Conservation (phyloP, 345 rosid genomes). For the Salix koriyanagi region DNA sequence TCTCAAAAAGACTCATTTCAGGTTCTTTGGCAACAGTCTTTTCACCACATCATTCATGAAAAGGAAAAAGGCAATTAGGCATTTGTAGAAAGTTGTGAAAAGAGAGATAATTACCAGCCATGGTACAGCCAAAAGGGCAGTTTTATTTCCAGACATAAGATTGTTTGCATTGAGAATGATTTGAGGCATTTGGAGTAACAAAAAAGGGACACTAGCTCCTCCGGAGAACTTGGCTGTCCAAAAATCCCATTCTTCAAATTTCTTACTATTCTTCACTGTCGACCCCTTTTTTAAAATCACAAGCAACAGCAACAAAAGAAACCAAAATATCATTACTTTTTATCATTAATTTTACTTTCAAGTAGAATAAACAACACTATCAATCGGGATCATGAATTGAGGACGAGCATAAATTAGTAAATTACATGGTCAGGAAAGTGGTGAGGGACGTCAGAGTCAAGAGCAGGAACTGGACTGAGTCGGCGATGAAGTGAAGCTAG, state of each 20-base stretch:
- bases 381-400: no score
- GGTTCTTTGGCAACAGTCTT: not conserved
- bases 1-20: not conserved
- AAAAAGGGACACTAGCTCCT: constrained; percentile 69
- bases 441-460: constrained; percentile 49
- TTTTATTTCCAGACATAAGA: constrained; percentile 65
- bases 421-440: constrained; percentile 46
- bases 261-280: constrained; percentile 24
- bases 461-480: constrained; percentile 35
- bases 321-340: no score
- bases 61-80: not conserved
- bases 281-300: constrained; percentile 34
- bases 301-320: not conserved
- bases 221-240: constrained; percentile 77
- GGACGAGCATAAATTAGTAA: not conserved
- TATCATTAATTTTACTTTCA: no score
- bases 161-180: constrained; percentile 77
- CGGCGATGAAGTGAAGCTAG: constrained; percentile 38
- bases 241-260: constrained; percentile 67
- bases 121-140: constrained; percentile 84
- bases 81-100: not conserved
- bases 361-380: no score
- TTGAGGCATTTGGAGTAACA: constrained; percentile 83
- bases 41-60: no score
- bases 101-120: constrained; percentile 56